Percentiles rank a stretch among this genome's conserved stretches.
Evolutionary conservation across 106 monocot species (phyloP).

Genomic region (Gastrodia elata): DNA sequence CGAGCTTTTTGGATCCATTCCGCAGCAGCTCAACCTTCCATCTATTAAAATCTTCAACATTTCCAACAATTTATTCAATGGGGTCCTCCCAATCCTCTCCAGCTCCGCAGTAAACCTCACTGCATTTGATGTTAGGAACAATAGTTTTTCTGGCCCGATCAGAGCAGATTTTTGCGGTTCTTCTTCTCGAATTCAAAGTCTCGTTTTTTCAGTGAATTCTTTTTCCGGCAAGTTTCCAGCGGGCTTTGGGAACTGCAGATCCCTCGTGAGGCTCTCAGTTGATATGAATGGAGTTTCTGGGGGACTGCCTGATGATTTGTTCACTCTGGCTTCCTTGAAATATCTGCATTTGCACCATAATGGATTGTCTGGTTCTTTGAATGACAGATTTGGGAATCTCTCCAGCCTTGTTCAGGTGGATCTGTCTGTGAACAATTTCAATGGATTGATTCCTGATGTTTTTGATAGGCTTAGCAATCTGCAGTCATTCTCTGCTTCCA

Average conservation of each 20-base stretch:
- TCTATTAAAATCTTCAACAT: constrained; percentile 45
- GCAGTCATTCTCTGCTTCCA: constrained; percentile 21
- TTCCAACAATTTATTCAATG: constrained; percentile 46
- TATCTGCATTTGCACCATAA: constrained; percentile 37
- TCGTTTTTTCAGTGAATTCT: constrained; percentile 33
- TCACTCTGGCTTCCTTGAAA: constrained; percentile 22
- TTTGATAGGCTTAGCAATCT: constrained; percentile 27
- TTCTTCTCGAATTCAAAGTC: constrained; percentile 18
- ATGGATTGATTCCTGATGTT: constrained; percentile 33
- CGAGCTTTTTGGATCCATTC: constrained; percentile 27
- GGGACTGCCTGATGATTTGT: constrained; percentile 35
- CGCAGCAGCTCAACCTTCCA: constrained; percentile 18
- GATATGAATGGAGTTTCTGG: constrained; percentile 41
- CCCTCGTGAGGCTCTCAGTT: constrained; percentile 29
- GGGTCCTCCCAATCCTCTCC: constrained; percentile 28
- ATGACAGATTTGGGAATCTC: constrained; percentile 28
- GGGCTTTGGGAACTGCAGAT: constrained; percentile 36
- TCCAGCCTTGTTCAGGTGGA: constrained; percentile 40
- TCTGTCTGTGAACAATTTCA: constrained; percentile 41
- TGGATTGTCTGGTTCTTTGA: constrained; percentile 27
- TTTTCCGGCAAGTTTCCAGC: constrained; percentile 33
- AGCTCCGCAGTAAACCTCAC: constrained; percentile 18
- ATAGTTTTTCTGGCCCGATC: neutral
- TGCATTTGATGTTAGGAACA: constrained; percentile 5
- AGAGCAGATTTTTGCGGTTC: constrained; percentile 21